Base-by-base conservation (phyloP, 805 yeast genomes). In the Maudiozyma barnettii region DNA sequence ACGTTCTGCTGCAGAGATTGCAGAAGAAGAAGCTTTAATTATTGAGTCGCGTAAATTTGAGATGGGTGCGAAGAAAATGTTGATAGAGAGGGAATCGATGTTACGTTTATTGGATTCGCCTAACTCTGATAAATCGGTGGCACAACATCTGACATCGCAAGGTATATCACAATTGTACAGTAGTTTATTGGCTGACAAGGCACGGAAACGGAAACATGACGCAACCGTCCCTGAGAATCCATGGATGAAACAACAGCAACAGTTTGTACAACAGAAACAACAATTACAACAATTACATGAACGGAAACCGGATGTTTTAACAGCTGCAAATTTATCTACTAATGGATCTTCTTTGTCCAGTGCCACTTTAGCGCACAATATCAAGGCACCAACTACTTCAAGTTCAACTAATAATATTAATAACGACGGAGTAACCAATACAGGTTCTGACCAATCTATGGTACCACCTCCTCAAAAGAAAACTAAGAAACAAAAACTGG, bases 1-100 rank as follows among this genome's bases (percentile, higher is more conserved):
- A 35, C 72, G 99, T 54, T 80, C 91, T 2, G 97, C 99, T 1
- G 95, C 97, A 0, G 99, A 93, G 62, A 86, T 93, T 41, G 98
- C 98, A 0, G 99, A 93, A 68, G 99, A 93, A 61, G 98, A 93
- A 63, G 88, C 95, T 0, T 71, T 93, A 44, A 86, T 93, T 10
- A 81, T 91, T 29, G 99, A 93, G 62, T 95, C 97, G 2, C 77
- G 95, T 43, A 81, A 91, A 53, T 86, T 93, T 52, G 98, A 93
- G 60, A 77, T 88, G 48, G 86, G 95, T 2, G 95, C 97, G 0
- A 90, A 88, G 69, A 84, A 86, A 63, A 84, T 91, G 73, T 73
- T 89, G 45, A 69, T 74, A 43, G 99, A 93, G 63, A 75, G 99
- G 54, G 82, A 87, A 2, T 81, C 84, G 44, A 65, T 93, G 33